Percentiles rank a stretch among this genome's conserved stretches.
phyloP scores from a whole-genome alignment of 805 yeast species.

The Kazachstania africana region DNA sequence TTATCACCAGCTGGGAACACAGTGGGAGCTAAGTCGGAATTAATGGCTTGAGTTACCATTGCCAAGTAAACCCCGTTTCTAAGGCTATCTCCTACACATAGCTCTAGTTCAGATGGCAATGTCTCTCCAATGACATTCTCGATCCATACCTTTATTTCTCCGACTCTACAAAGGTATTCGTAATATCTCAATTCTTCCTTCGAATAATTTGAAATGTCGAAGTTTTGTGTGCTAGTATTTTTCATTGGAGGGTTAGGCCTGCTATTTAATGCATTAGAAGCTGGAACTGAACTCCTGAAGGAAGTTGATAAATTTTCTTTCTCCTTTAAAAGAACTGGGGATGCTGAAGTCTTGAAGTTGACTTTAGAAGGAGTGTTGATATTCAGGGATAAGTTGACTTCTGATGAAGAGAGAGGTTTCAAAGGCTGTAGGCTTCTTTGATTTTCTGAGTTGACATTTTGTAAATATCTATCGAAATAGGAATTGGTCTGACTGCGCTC shows the following conservation, averaged over 20 bases:
- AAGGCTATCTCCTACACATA: constrained; percentile 45
- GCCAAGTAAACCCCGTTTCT: constrained; percentile 84
- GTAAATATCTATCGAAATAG: constrained; percentile 20
- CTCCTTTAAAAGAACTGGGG: too few relatives aligned
- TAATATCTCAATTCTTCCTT: constrained; percentile 36
- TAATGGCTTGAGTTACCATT: constrained; percentile 57
- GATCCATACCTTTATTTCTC: constrained; percentile 75
- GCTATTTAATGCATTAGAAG: too few relatives aligned
- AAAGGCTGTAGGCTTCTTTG: constrained; percentile 5
- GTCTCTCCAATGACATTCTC: constrained; percentile 47
- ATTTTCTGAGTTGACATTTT: constrained; percentile 8
- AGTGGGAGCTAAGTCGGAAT: constrained; percentile 49
- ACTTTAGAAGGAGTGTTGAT: background rate
- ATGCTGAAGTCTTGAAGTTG: too few relatives aligned
- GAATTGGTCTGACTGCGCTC: constrained; percentile 10
- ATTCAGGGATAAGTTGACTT: constrained; percentile 9
- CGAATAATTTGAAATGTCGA: constrained; percentile 3
- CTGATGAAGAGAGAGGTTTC: constrained; percentile 16
- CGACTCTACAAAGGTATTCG: constrained; percentile 70
- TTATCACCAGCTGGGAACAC: constrained; percentile 46
- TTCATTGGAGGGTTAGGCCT: too few relatives aligned
- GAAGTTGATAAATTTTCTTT: too few relatives aligned
- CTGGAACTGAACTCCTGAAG: too few relatives aligned
- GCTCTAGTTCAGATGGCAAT: constrained; percentile 44
- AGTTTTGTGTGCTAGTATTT: background rate